These are phyloP conservation scores for Pleurotus giganteus DNA, from an alignment of 768 basidiomycete species.

Conservation along the genomic window DNA sequence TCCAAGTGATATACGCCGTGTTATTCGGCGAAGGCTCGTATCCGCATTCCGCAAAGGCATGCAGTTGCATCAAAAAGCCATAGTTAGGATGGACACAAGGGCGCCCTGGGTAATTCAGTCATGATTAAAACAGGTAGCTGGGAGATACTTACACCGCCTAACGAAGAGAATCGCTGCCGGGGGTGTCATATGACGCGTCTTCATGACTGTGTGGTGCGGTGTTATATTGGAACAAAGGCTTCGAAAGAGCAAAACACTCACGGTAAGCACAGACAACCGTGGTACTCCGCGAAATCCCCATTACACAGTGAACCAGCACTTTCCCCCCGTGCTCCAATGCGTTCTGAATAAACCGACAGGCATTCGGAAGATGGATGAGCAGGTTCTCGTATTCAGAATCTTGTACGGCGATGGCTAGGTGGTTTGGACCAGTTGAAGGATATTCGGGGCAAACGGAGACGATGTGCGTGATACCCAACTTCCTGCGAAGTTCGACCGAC, in stretches of 20 bases:
- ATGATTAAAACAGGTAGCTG: constrained; percentile 12
- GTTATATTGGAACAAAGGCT: not conserved
- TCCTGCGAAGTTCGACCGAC: constrained; percentile 25
- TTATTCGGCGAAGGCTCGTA: constrained; percentile 42
- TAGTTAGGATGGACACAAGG: constrained; percentile 45
- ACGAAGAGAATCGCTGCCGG: constrained; percentile 47
- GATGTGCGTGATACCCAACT: constrained; percentile 48
- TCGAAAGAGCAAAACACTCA: constrained; percentile 27
- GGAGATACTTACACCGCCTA: constrained; percentile 39
- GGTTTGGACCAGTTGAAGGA: constrained; percentile 39
- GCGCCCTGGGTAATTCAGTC: constrained; percentile 26
- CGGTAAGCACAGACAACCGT: constrained; percentile 57
- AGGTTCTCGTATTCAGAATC: constrained; percentile 52
- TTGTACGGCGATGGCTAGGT: constrained; percentile 37
- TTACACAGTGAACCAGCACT: constrained; percentile 70
- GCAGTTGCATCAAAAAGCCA: constrained; percentile 59
- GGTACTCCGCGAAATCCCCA: constrained; percentile 70
- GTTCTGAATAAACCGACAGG: constrained; percentile 61
- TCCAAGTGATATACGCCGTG: constrained; percentile 55
- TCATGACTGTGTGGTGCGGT: constrained; percentile 42
- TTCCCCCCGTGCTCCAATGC: constrained; percentile 52
- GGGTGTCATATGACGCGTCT: constrained; percentile 37
- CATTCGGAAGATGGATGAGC: constrained; percentile 59
- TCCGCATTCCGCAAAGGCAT: constrained; percentile 49
- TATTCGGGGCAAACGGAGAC: constrained; percentile 59